Percentiles rank a stretch among this genome's conserved stretches.
phyloP scores from a whole-genome alignment of 1,284 basidiomycete genomes.

The Rhodotorula mucilaginosa region DNA sequence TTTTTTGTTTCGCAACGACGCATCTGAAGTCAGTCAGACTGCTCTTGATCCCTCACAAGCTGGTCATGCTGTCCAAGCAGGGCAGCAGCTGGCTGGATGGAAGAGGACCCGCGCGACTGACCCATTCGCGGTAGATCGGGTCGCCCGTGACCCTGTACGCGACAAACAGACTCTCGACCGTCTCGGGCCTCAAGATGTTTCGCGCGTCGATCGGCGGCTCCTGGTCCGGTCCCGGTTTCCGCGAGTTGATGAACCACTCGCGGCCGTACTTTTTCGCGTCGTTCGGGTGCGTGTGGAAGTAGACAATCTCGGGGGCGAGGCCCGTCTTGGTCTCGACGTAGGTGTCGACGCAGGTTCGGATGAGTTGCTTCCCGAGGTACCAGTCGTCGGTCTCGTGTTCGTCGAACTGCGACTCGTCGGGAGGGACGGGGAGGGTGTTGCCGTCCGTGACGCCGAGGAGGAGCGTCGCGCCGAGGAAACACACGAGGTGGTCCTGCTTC shows the following conservation, averaged over 20 bases:
- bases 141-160: slow-evolving; percentile 82
- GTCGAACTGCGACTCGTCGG: slow-evolving; percentile 55
- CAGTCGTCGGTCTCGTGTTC: slow-evolving; percentile 66
- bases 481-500: slow-evolving; percentile 87
- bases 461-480: slow-evolving; percentile 82
- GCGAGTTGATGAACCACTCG: slow-evolving; percentile 82
- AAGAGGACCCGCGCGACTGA: background rate
- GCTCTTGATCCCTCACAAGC: no score
- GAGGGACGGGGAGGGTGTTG: slow-evolving; percentile 62
- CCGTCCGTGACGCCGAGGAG: slow-evolving; percentile 78
- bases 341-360: slow-evolving; percentile 82
- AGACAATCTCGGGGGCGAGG: slow-evolving; percentile 59
- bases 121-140: slow-evolving; percentile 62
- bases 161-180: slow-evolving; percentile 87
- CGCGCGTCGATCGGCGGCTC: slow-evolving; percentile 70
- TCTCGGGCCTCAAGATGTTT: slow-evolving; percentile 90
- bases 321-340: slow-evolving; percentile 75
- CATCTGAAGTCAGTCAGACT: background rate
- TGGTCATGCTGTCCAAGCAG: no score
- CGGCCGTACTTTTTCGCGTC: slow-evolving; percentile 2
- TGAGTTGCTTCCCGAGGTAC: slow-evolving; percentile 72
- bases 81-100: no score
- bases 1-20: background rate
- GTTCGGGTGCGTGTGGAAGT: slow-evolving; percentile 61
- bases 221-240: slow-evolving; percentile 10